Evolutionary conservation across 2,329 filamentous ascomycete genomes (phyloP).

Genomic region (Talaromyces sp.): DNA sequence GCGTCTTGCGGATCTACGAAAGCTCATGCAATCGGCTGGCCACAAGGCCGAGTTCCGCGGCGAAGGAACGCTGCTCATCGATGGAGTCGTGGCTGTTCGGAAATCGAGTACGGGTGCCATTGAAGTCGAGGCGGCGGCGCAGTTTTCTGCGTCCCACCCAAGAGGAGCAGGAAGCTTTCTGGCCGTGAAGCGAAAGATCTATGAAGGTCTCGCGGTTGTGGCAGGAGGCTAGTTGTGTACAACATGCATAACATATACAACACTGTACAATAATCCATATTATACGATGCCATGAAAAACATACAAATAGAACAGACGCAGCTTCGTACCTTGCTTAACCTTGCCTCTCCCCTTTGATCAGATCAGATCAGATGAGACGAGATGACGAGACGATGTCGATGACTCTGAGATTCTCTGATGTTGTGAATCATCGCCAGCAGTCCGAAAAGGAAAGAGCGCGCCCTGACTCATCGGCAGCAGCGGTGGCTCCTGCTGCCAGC

Average conservation of each 20-base stretch:
- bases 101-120: slow-evolving; percentile 85
- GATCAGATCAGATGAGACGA: not conserved
- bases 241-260: slow-evolving; percentile 3
- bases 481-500: not conserved
- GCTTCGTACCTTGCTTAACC: not conserved
- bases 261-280: slow-evolving; percentile 1
- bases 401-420: not conserved
- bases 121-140: slow-evolving; percentile 75
- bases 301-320: not conserved
- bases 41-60: slow-evolving; percentile 90
- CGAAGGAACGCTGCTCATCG: slow-evolving; percentile 85
- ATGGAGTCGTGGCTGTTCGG: slow-evolving; percentile 79
- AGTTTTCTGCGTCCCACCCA: slow-evolving; percentile 42
- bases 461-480: not conserved
- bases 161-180: slow-evolving; percentile 66
- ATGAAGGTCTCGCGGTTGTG: slow-evolving; percentile 89
- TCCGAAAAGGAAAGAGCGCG: not conserved
- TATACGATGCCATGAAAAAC: not conserved
- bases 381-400: not conserved
- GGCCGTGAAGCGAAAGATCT: slow-evolving; percentile 84
- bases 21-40: slow-evolving; percentile 74
- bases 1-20: slow-evolving; percentile 78
- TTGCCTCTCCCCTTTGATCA: not conserved
- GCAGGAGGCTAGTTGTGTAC: slow-evolving; percentile 25
- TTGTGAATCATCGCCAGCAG: not conserved